Conservation (phyloP, 202 grass and related monocot genomes). For the Elaeis oleifera region DNA sequence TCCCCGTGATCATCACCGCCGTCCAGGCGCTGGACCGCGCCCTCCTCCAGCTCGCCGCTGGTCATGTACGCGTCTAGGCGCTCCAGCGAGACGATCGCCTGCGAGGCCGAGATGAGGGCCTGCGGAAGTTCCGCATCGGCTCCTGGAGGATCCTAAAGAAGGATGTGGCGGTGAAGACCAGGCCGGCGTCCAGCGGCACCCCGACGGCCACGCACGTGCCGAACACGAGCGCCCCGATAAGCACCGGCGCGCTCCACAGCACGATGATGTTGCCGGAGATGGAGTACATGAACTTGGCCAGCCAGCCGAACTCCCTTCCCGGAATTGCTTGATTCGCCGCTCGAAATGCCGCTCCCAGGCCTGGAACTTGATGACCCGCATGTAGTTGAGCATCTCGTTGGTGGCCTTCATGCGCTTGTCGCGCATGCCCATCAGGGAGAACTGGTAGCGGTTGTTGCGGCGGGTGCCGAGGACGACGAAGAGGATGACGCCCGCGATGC, state of each 20-base stretch:
- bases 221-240: slow-evolving; percentile 62
- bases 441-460: slow-evolving; percentile 89
- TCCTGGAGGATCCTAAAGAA: slow-evolving; percentile 94
- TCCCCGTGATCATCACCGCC: not conserved
- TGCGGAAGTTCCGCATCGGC: slow-evolving; percentile 90
- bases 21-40: slow-evolving; percentile 45
- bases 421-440: slow-evolving; percentile 65
- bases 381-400: slow-evolving; percentile 92
- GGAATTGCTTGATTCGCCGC: slow-evolving; percentile 53
- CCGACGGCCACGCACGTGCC: slow-evolving; percentile 48
- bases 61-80: slow-evolving; percentile 78
- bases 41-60: slow-evolving; percentile 55
- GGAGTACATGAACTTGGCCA: slow-evolving; percentile 91
- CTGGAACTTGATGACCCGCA: slow-evolving; percentile 99
- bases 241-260: slow-evolving; percentile 76
- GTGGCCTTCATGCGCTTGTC: slow-evolving; percentile 96
- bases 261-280: slow-evolving; percentile 79
- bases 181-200: slow-evolving; percentile 54
- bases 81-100: slow-evolving; percentile 84
- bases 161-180: slow-evolving; percentile 85
- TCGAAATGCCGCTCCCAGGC: slow-evolving; percentile 90
- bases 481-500: slow-evolving; percentile 45
- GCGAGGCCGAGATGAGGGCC: slow-evolving; percentile 84
- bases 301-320: slow-evolving; percentile 66
- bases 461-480: slow-evolving; percentile 62